Evolutionary conservation across 1,284 basidiomycete genomes (phyloP).

Genomic region (Boletellus sp.): DNA sequence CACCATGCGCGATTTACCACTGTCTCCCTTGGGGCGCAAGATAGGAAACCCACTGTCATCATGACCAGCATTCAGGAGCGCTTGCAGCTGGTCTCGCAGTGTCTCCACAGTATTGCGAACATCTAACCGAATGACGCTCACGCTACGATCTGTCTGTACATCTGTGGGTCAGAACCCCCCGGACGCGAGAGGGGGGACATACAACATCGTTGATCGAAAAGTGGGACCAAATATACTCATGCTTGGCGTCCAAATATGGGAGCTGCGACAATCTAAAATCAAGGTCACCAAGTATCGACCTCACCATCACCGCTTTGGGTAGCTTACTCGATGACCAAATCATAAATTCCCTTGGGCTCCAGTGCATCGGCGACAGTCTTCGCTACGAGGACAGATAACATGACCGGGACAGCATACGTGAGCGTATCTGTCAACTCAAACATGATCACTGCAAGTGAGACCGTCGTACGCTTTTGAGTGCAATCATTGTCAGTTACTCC

Average conservation of each 20-base stretch:
- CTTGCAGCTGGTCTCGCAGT: conserved; percentile 65
- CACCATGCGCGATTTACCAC: conserved; percentile 64
- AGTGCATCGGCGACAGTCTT: conserved; percentile 92
- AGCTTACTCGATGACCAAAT: conserved; percentile 84
- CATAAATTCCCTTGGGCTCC: conserved; percentile 94
- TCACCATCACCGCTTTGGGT: conserved; percentile 2
- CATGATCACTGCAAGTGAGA: conserved; percentile 96
- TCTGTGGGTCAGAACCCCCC: neutral
- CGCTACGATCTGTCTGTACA: conserved; percentile 57
- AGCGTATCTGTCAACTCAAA: conserved; percentile 95
- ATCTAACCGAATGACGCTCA: conserved; percentile 67
- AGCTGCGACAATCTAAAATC: conserved; percentile 60
- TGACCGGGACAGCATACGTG: conserved; percentile 93
- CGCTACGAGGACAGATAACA: conserved; percentile 86
- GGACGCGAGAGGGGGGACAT: conserved; percentile 29
- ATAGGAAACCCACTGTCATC: conserved; percentile 92
- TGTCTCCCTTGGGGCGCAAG: conserved; percentile 45
- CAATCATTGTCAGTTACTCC: conserved; percentile 10
- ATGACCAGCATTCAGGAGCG: conserved; percentile 55
- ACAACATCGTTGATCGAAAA: conserved; percentile 76
- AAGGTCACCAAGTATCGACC: neutral
- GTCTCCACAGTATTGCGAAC: conserved; percentile 67
- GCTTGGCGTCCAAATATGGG: conserved; percentile 89
- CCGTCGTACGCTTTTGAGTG: conserved; percentile 66
- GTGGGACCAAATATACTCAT: conserved; percentile 83